Conservation (phyloP, 2,329 filamentous ascomycete species). For the Penicillium sp. region DNA sequence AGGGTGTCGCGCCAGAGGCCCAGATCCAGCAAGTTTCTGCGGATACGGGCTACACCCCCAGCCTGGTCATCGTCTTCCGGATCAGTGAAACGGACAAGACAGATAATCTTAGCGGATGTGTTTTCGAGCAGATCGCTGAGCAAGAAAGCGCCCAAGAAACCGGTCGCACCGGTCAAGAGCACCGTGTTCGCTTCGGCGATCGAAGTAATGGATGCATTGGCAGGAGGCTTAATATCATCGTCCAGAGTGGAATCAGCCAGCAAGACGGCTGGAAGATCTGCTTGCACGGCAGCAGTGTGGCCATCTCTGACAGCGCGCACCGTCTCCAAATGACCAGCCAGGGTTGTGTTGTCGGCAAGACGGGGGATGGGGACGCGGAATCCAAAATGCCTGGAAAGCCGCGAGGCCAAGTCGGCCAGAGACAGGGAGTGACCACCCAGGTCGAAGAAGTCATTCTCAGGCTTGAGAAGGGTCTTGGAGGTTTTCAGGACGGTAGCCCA, state of each 20-base stretch:
- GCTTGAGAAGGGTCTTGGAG: constrained; percentile 65
- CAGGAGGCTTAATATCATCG: constrained; percentile 68
- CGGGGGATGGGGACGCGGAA: constrained; percentile 74
- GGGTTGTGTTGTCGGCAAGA: constrained; percentile 72
- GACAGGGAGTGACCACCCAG: constrained; percentile 78
- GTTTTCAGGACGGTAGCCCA: constrained; percentile 75
- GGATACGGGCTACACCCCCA: constrained; percentile 73
- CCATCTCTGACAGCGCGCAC: constrained; percentile 74
- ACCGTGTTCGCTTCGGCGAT: constrained; percentile 71
- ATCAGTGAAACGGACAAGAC: constrained; percentile 74
- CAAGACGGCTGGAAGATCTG: constrained; percentile 73
- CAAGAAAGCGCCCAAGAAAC: constrained; percentile 77
- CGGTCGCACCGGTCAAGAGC: constrained; percentile 75
- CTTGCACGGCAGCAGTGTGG: constrained; percentile 75
- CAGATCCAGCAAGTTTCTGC: constrained; percentile 77
- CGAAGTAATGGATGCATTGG: constrained; percentile 60
- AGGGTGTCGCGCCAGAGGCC: constrained; percentile 79
- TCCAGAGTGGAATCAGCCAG: constrained; percentile 71
- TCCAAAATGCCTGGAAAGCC: constrained; percentile 71
- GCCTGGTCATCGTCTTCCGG: constrained; percentile 68
- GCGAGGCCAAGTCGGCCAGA: constrained; percentile 76
- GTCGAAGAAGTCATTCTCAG: constrained; percentile 80
- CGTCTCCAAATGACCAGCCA: constrained; percentile 74
- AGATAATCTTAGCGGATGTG: constrained; percentile 72
- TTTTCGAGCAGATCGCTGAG: constrained; percentile 71